Percentiles rank a stretch among this genome's conserved stretches.
Conservation (phyloP, 345 rosid genomes). For the Eucalyptus caleyi region DNA sequence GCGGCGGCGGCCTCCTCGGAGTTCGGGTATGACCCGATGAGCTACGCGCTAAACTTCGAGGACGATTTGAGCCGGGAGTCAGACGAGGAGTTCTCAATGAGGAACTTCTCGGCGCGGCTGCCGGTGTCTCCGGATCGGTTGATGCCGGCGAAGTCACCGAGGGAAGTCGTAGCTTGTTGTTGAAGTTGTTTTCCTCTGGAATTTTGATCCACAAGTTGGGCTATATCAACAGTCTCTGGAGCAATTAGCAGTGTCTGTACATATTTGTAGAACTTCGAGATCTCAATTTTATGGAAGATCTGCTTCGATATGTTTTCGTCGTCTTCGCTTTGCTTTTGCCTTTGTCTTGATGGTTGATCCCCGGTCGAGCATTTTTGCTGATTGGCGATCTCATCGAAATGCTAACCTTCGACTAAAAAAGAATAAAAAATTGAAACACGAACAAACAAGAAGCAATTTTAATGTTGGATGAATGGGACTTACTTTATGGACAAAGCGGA, state of each 20-base stretch:
- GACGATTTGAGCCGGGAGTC: slow-evolving; percentile 14
- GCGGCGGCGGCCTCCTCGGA: slow-evolving; percentile 11
- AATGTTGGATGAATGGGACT: no score
- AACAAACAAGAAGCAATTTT: no score
- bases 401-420: no score
- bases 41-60: slow-evolving; percentile 71
- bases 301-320: neutral
- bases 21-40: slow-evolving; percentile 54
- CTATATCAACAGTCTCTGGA: neutral
- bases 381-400: no score
- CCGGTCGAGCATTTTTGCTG: neutral
- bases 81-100: slow-evolving; percentile 12
- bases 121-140: slow-evolving; percentile 35
- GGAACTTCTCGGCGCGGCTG: slow-evolving; percentile 48
- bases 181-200: neutral
- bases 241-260: neutral
- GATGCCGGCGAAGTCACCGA: neutral
- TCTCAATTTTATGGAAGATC: neutral
- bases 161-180: neutral
- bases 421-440: no score
- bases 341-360: neutral
- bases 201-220: no score
- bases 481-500: no score
- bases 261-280: neutral
- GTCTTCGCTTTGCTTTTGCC: neutral